Evolutionary conservation across 2,329 filamentous ascomycete species (phyloP).

Genomic region (Venturia nashicola): DNA sequence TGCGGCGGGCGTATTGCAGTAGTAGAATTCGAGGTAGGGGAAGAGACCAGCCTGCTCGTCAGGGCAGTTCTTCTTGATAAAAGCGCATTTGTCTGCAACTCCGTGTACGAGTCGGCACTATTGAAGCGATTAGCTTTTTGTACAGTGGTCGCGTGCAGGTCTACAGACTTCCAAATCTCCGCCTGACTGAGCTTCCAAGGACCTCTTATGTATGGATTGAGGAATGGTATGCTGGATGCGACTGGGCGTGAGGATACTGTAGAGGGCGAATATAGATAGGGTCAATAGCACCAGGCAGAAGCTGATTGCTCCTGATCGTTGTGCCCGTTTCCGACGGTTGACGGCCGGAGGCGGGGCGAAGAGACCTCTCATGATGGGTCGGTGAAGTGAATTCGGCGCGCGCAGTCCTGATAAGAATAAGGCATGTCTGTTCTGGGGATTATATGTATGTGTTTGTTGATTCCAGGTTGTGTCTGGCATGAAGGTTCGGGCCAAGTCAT

Average conservation of each 20-base stretch:
- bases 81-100: conserved; percentile 72
- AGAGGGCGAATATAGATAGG: conserved; percentile 1
- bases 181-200: background rate
- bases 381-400: background rate
- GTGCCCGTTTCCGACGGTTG: background rate
- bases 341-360: background rate
- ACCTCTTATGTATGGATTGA: background rate
- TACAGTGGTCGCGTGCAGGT: background rate
- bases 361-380: background rate
- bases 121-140: background rate
- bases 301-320: background rate
- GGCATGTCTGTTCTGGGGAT: background rate
- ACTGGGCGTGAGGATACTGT: conserved; percentile 1
- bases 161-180: conserved; percentile 4
- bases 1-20: conserved; percentile 58
- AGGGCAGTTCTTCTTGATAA: conserved; percentile 67
- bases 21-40: conserved; percentile 83
- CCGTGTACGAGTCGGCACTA: conserved; percentile 71
- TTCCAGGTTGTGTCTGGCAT: too few species aligned
- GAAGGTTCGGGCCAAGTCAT: background rate
- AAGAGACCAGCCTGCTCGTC: conserved; percentile 86
- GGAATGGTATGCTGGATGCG: background rate
- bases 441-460: background rate
- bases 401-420: background rate
- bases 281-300: background rate